Evolutionary conservation across 2,329 filamentous ascomycete species (phyloP).

Genomic region (Camillea tinctor): DNA sequence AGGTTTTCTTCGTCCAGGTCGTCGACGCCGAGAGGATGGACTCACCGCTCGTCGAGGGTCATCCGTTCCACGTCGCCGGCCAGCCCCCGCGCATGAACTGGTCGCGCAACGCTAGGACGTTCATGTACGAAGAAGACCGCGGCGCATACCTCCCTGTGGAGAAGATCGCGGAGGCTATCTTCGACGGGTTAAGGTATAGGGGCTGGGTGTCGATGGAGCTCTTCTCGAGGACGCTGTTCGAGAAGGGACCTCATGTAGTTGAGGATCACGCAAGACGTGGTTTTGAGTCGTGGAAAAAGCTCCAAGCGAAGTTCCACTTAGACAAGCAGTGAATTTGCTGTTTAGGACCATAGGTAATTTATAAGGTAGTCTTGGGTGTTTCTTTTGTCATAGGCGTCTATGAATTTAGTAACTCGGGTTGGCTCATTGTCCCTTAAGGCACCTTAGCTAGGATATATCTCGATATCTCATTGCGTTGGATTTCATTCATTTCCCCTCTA

Average conservation of each 20-base stretch:
- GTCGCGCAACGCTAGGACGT: constrained; percentile 72
- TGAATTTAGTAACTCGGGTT: no score
- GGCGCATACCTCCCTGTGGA: constrained; percentile 67
- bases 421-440: no score
- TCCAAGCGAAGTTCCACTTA: background rate
- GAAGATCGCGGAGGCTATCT: constrained; percentile 59
- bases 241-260: constrained; percentile 49
- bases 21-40: constrained; percentile 67
- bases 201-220: constrained; percentile 71
- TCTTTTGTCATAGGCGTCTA: no score
- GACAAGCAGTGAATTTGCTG: background rate
- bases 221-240: constrained; percentile 60
- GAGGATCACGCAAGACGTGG: constrained; percentile 38
- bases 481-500: no score
- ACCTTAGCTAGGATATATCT: no score
- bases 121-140: constrained; percentile 60
- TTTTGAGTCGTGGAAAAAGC: constrained; percentile 22
- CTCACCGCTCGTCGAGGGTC: constrained; percentile 54
- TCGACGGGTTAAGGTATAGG: constrained; percentile 61
- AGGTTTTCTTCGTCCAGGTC: constrained; percentile 73
- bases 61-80: constrained; percentile 55
- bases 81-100: constrained; percentile 70
- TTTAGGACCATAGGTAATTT: background rate
- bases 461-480: no score
- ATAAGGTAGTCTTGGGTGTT: background rate